A percentile compares a stretch with the other conserved stretches of the same genome.
These are phyloP conservation scores for Scytalidium sp. DNA, from an alignment of 2,329 filamentous ascomycete species.

Conservation along the genomic window DNA sequence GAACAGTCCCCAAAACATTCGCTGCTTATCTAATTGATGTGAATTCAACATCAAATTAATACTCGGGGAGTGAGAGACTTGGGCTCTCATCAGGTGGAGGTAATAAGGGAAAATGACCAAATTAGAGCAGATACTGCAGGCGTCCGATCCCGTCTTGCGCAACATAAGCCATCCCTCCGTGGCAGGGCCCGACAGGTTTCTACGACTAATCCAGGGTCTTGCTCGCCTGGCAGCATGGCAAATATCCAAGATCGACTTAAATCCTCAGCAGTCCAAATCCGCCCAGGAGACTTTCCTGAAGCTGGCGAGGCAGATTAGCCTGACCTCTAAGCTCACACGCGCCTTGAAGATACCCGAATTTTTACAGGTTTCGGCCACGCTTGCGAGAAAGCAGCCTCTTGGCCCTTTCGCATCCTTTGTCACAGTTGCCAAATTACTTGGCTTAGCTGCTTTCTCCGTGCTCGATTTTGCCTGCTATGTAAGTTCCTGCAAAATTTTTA, in stretches of 20 bases:
- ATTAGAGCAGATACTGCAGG: too few relatives aligned
- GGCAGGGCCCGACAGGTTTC: background rate
- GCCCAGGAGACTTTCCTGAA: background rate
- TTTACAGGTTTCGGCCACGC: background rate
- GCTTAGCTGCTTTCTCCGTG: background rate
- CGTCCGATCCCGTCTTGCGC: too few relatives aligned
- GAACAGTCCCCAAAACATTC: too few relatives aligned
- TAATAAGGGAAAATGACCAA: too few relatives aligned
- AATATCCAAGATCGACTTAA: background rate
- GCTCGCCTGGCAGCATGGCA: background rate
- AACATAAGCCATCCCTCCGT: background rate
- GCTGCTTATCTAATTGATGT: too few relatives aligned
- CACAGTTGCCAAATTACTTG: background rate
- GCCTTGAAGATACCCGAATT: background rate
- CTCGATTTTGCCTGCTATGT: background rate
- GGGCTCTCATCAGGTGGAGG: too few relatives aligned
- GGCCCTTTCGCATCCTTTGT: background rate
- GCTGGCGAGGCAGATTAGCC: background rate
- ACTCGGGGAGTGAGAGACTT: too few relatives aligned
- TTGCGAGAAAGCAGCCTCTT: background rate
- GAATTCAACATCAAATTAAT: too few relatives aligned
- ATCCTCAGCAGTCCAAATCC: background rate
- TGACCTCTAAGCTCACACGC: background rate
- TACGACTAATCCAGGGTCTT: background rate
- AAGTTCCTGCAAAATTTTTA: too few relatives aligned